A percentile compares a stretch with the other conserved stretches of the same genome.
Conservation (phyloP, 2,329 filamentous ascomycete genomes). For the Colletotrichum magnum region DNA sequence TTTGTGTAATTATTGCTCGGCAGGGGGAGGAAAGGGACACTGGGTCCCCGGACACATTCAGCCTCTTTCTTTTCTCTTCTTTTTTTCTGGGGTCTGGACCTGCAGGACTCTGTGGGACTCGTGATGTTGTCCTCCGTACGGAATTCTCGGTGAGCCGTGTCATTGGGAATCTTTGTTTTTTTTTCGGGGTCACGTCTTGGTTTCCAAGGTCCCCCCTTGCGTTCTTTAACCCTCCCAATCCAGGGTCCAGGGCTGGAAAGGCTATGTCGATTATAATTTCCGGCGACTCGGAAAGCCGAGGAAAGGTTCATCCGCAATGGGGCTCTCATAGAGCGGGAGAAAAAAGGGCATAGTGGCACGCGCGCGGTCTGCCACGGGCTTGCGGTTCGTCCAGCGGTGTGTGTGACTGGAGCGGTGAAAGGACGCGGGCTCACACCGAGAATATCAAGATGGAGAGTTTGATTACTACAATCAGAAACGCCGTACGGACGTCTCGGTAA, state of each 20-base stretch:
- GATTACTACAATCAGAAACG: no score
- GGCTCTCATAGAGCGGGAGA: no score
- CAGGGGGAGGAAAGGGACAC: not conserved
- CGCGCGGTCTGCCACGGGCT: no score
- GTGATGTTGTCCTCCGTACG: slow-evolving; percentile 7
- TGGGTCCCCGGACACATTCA: not conserved
- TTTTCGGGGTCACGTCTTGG: not conserved
- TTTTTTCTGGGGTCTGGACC: not conserved
- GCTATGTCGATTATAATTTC: slow-evolving; percentile 16
- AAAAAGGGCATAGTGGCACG: no score
- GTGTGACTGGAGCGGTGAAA: not conserved
- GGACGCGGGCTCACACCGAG: no score
- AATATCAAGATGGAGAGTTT: no score
- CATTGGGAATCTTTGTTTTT: slow-evolving; percentile 10
- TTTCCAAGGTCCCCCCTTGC: not conserved
- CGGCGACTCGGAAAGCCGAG: slow-evolving; percentile 2
- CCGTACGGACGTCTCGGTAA: no score
- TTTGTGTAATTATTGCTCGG: not conserved
- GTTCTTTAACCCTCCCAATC: not conserved
- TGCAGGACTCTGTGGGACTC: not conserved
- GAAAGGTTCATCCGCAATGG: not conserved
- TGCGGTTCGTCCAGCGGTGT: slow-evolving; percentile 10
- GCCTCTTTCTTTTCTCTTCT: not conserved
- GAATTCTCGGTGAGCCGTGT: slow-evolving; percentile 14
- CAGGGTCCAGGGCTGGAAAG: slow-evolving; percentile 16